A percentile compares a stretch with the other conserved stretches of the same genome.
Conservation (phyloP, 1,139 yeast genomes). For the Petasospora rhodanensis region DNA sequence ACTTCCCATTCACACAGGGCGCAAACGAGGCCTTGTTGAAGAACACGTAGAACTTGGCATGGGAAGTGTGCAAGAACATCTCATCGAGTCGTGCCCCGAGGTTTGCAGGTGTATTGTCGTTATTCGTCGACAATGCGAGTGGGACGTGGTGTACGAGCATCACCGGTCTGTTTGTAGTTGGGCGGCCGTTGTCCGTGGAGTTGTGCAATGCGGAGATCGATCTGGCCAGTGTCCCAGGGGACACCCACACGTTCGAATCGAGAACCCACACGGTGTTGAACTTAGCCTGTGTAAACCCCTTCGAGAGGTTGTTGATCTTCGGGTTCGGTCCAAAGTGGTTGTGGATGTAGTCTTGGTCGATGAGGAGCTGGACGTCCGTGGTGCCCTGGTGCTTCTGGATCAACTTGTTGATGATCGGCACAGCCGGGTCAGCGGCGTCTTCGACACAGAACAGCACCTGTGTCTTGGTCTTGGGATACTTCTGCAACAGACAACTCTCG, state of each 20-base stretch:
- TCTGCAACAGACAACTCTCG: conserved; percentile 63
- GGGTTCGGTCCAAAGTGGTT: conserved; percentile 82
- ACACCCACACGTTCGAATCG: conserved; percentile 84
- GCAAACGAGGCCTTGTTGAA: conserved; percentile 75
- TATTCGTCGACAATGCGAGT: conserved; percentile 43
- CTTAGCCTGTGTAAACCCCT: conserved; percentile 66
- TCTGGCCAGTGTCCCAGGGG: conserved; percentile 59
- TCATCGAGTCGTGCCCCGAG: conserved; percentile 78
- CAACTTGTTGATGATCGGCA: conserved; percentile 50
- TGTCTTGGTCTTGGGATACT: conserved; percentile 52
- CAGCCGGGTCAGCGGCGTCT: conserved; percentile 56
- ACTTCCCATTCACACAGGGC: conserved; percentile 93
- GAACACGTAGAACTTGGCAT: conserved; percentile 77
- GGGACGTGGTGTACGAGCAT: conserved; percentile 81
- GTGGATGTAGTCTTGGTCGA: conserved; percentile 37
- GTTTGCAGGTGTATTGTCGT: conserved; percentile 21
- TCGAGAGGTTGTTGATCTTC: conserved; percentile 77
- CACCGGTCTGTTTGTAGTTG: conserved; percentile 37
- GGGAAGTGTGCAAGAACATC: conserved; percentile 79
- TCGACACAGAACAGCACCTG: conserved; percentile 80
- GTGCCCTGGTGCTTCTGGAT: conserved; percentile 47
- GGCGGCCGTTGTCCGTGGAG: conserved; percentile 44
- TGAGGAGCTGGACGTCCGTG: conserved; percentile 54
- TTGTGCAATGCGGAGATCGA: conserved; percentile 55
- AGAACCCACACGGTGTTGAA: conserved; percentile 81